Conservation (phyloP, 257 asterid species). For the Lithospermum erythrorhizon region DNA sequence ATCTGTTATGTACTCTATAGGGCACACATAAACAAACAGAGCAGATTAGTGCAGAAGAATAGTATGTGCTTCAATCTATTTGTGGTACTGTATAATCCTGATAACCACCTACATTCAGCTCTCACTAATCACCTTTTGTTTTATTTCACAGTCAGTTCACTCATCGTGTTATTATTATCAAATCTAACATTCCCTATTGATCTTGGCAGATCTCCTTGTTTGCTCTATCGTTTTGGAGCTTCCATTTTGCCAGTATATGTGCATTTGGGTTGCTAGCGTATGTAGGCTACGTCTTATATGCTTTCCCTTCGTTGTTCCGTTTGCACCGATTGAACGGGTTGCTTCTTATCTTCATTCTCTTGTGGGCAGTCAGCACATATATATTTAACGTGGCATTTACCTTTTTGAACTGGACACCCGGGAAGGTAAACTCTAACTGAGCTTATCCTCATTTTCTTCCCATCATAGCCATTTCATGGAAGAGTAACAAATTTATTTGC, state of each 20-base stretch:
- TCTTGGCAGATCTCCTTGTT: constrained; percentile 80
- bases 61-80: neutral
- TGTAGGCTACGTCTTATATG: constrained; percentile 82
- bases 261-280: constrained; percentile 92
- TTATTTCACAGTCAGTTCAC: constrained; percentile 2
- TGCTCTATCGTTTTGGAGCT: constrained; percentile 95
- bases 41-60: neutral
- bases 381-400: constrained; percentile 85
- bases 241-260: constrained; percentile 95
- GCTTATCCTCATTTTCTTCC: constrained; percentile 15
- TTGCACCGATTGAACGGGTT: constrained; percentile 87
- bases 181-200: constrained; percentile 35
- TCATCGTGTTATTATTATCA: constrained; percentile 22
- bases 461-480: constrained; percentile 10
- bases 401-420: constrained; percentile 68
- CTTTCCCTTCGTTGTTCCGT: constrained; percentile 83
- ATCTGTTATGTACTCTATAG: neutral
- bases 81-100: too few relatives aligned
- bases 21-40: neutral
- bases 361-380: constrained; percentile 98
- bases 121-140: neutral
- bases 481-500: constrained; percentile 14
- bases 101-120: too few relatives aligned
- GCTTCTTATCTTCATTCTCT: constrained; percentile 95
- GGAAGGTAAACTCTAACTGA: constrained; percentile 55